A percentile compares a stretch with the other conserved stretches of the same genome.
phyloP scores from a whole-genome alignment of 2,329 filamentous ascomycete genomes.

The Neocatenulostroma microsporum region DNA sequence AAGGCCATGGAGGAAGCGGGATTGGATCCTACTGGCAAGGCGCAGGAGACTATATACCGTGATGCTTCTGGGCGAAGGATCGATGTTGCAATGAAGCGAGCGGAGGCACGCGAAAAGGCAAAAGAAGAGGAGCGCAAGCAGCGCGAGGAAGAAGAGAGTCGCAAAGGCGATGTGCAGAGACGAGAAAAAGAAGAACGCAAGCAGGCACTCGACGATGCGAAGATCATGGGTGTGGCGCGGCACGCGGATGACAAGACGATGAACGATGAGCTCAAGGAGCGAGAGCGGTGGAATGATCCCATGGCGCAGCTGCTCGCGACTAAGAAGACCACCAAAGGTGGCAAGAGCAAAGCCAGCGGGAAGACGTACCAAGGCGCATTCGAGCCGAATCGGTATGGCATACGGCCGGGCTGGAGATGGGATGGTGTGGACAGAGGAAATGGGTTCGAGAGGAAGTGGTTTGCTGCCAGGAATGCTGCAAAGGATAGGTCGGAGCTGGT shows the following conservation, averaged over 20 bases:
- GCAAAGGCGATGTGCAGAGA: conserved; percentile 79
- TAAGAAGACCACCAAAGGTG: conserved; percentile 42
- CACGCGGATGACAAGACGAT: conserved; percentile 76
- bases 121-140: conserved; percentile 62
- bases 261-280: conserved; percentile 72
- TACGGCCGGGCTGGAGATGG: conserved; percentile 87
- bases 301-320: conserved; percentile 68
- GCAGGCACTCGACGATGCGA: conserved; percentile 69
- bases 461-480: conserved; percentile 73
- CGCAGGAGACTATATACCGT: conserved; percentile 83
- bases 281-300: conserved; percentile 86
- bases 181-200: conserved; percentile 57
- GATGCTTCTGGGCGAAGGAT: conserved; percentile 93
- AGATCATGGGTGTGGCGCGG: conserved; percentile 70
- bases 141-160: conserved; percentile 57
- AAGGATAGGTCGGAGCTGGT: no score
- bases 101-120: conserved; percentile 72
- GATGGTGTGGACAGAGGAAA: conserved; percentile 92
- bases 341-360: conserved; percentile 41
- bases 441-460: conserved; percentile 89
- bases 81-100: conserved; percentile 83
- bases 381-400: conserved; percentile 87
- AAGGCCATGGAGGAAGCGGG: conserved; percentile 41
- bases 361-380: conserved; percentile 67
- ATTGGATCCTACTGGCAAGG: conserved; percentile 36